phyloP scores from a whole-genome alignment of 1,284 basidiomycete genomes.

The Cryptococcus neoformans region DNA sequence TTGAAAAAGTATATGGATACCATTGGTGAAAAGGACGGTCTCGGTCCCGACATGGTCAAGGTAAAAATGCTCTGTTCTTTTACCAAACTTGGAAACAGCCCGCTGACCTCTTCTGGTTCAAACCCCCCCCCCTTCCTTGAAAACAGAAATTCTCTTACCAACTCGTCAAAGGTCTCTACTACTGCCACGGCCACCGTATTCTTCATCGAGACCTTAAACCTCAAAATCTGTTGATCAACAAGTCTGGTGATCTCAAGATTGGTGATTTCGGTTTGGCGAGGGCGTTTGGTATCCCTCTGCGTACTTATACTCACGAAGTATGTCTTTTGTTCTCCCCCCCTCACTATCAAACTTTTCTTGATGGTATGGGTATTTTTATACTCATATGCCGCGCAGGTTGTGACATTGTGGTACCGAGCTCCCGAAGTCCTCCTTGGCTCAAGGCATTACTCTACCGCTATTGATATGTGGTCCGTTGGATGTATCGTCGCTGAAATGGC shows the following conservation, averaged over 20 bases:
- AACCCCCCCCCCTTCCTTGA: no score
- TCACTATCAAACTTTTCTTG: neutral
- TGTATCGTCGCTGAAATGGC: conserved; percentile 98
- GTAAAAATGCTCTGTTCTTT: conserved; percentile 54
- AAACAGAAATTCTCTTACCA: conserved; percentile 62
- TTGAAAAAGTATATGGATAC: conserved; percentile 99
- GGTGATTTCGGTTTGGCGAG: conserved; percentile 96
- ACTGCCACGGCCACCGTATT: conserved; percentile 98
- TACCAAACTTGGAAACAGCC: no score
- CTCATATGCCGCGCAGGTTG: conserved; percentile 59
- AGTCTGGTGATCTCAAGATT: conserved; percentile 83
- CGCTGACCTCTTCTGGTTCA: no score
- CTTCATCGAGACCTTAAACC: conserved; percentile 97
- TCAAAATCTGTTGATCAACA: conserved; percentile 94
- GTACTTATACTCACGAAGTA: conserved; percentile 98
- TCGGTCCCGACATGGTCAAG: conserved; percentile 89
- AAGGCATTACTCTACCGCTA: conserved; percentile 95
- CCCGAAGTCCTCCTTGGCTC: conserved; percentile 97
- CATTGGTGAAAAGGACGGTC: conserved; percentile 90
- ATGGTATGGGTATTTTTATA: neutral
- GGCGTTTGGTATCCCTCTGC: conserved; percentile 95
- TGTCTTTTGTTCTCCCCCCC: conserved; percentile 17
- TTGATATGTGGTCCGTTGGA: conserved; percentile 99
- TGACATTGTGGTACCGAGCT: conserved; percentile 98
- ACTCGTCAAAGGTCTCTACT: conserved; percentile 94